phyloP scores from a whole-genome alignment of 2,329 filamentous ascomycete species.

The Fusarium chuoi region DNA sequence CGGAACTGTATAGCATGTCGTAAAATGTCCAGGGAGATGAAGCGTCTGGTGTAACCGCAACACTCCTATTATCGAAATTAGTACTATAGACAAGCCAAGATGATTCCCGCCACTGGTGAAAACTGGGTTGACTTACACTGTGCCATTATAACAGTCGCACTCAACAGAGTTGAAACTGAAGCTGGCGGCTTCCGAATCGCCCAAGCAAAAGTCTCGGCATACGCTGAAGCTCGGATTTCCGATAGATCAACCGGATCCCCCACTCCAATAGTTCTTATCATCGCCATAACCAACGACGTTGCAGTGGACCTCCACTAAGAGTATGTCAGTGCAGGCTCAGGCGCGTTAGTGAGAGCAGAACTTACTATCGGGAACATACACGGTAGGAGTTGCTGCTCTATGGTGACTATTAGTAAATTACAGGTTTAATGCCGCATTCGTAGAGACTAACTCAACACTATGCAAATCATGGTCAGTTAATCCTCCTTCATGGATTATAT shows the following conservation, averaged over 20 bases:
- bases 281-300: background rate
- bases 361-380: background rate
- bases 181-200: background rate
- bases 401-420: background rate
- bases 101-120: accelerated
- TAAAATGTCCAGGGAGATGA: background rate
- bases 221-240: background rate
- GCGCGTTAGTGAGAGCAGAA: accelerated
- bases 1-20: background rate
- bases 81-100: accelerated
- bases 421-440: no score
- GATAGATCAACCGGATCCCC: background rate
- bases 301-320: background rate
- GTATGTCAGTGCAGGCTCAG: accelerated
- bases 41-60: background rate
- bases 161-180: background rate
- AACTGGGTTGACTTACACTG: background rate
- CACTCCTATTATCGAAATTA: background rate
- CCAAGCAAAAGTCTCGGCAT: background rate
- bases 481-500: no score
- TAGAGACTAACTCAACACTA: background rate
- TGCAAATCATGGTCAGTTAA: background rate
- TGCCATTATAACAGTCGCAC: background rate
- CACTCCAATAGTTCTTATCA: background rate
- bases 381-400: background rate